Evolutionary conservation across 371 early-diverging fungal genomes (phyloP).

Genomic region (Astathelohania contejeani): DNA sequence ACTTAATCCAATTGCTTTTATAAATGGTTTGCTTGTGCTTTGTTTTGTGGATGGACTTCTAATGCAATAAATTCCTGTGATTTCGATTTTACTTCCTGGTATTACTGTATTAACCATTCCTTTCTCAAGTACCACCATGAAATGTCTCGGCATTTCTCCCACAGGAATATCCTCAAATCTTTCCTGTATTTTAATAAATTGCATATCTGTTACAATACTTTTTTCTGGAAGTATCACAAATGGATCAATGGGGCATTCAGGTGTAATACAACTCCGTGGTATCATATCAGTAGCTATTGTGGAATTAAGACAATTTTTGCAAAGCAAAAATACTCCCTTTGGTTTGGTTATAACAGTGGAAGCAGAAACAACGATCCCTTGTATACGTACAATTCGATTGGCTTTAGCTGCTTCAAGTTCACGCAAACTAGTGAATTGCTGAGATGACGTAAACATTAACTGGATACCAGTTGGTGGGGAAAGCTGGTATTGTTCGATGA

Average conservation of each 20-base stretch:
- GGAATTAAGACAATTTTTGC: constrained; percentile 46
- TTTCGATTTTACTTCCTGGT: constrained; percentile 76
- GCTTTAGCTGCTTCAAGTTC: constrained; percentile 61
- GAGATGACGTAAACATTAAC: too few relatives aligned
- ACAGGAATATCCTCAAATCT: constrained; percentile 87
- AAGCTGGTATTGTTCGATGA: too few relatives aligned
- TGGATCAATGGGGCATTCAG: constrained; percentile 62
- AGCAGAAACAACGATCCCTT: constrained; percentile 87
- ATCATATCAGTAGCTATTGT: constrained; percentile 23
- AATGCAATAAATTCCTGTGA: constrained; percentile 86
- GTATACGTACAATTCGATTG: constrained; percentile 74
- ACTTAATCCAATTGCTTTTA: constrained; percentile 38
- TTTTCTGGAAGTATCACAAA: constrained; percentile 82
- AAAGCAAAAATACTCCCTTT: constrained; percentile 37
- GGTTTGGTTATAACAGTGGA: constrained; percentile 56
- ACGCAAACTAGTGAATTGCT: too few relatives aligned
- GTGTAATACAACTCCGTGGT: constrained; percentile 47
- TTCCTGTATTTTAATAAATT: constrained; percentile 91
- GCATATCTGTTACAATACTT: constrained; percentile 82
- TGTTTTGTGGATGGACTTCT: constrained; percentile 54
- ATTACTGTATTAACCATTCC: constrained; percentile 68
- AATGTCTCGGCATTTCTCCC: constrained; percentile 90
- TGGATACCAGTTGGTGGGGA: too few relatives aligned
- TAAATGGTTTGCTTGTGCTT: constrained; percentile 16
- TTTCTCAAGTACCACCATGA: constrained; percentile 69